Percentiles rank a stretch among this genome's conserved stretches.
Conservation (phyloP, 306 rosid genomes). For the Prunus salicina region DNA sequence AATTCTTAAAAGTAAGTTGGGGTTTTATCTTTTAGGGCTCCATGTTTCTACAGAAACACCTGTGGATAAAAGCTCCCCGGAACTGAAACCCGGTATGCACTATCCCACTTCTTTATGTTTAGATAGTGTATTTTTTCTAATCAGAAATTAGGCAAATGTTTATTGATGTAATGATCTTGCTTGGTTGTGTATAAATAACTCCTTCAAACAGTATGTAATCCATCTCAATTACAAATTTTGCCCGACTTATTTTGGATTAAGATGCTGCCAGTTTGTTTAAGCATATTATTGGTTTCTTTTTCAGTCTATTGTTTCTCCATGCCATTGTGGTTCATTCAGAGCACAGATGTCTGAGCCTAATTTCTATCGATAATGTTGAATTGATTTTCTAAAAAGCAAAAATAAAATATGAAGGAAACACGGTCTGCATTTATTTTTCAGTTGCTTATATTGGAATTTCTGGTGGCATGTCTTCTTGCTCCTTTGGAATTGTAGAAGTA, state of each 20-base stretch:
- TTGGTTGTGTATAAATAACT: neutral
- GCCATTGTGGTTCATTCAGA: neutral
- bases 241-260: neutral
- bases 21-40: slow-evolving; percentile 14
- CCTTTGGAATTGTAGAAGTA: neutral
- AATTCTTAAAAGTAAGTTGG: neutral
- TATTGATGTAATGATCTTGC: neutral
- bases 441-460: neutral
- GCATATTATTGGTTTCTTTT: neutral
- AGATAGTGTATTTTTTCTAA: neutral
- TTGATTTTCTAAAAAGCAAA: neutral
- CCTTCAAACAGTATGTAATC: neutral
- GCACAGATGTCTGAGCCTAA: neutral
- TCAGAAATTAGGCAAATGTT: neutral
- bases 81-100: slow-evolving; percentile 14
- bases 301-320: too few relatives aligned
- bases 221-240: neutral
- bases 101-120: neutral
- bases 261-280: neutral
- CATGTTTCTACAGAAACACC: slow-evolving; percentile 13
- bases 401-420: neutral
- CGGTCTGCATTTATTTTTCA: neutral
- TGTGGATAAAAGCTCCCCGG: neutral
- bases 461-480: neutral
- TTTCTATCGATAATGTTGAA: neutral